Evolutionary conservation across 2,329 filamentous ascomycete genomes (phyloP), one percentile per base, ranked within the genome.

Genomic region (Phyllosticta ampelicida): DNA sequence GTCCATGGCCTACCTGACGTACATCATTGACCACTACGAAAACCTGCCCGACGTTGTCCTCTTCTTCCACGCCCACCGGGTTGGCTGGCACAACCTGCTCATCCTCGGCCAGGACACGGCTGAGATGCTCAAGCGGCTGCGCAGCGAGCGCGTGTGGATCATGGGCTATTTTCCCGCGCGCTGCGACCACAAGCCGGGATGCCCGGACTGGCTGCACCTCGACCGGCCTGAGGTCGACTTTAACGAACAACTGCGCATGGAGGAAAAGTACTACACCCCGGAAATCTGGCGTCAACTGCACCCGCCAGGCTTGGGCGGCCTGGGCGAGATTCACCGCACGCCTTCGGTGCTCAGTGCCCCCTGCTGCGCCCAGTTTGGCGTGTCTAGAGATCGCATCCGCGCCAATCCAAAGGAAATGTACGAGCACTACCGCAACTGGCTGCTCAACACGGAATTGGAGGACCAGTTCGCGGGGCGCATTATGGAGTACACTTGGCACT

Each of bases 21-120:
- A 81, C 68, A 79, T 85, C 61, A 81, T 85, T 65, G 80, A 85
- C 62, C 75, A 83, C 65, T 86, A 85, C 67, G 72, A 83, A 50
- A 69, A 77, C 11, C 74, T 85, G 2, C 76, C 80, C 1, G 82
- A 85, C 63, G 76, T 83, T 19, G 72, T 78, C 50, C 75, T 84
- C 54, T 85, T 85, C 69, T 78, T 82, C 72, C 83, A 85, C 68
- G 75, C 79, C 28, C 70, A 73, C 59, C 75, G 75, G 62, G 71
- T 68, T 51, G 77, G 79, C 30, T 85, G 81, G 82, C 83, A 85
- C 68, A 84, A 84, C 64, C 79, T 82, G 62, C 74, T 77, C 51
- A 67, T 82, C 10, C 71, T 81, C 52, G 73, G 74, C 57, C 75
- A 73, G 53, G 78, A 80, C 62, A 74, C 78, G 20, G 74, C 69